Evolutionary conservation across 2,329 filamentous ascomycete genomes (phyloP).

Genomic region (Verticillium zaregamsianum): DNA sequence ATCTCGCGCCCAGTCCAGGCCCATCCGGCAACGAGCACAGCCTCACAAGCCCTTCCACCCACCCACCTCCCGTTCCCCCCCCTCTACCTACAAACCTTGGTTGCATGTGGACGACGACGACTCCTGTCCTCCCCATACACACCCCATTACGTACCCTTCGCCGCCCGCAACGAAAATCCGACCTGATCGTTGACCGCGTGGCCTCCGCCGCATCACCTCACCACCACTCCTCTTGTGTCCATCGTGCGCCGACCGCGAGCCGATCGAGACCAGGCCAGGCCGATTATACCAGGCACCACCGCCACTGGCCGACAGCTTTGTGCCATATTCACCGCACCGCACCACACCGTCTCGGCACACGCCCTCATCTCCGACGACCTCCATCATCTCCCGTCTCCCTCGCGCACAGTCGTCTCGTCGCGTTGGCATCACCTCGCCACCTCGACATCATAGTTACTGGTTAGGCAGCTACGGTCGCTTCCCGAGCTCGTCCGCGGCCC

Average conservation of each 20-base stretch:
- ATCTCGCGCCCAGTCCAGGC: neutral
- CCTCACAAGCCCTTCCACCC: neutral
- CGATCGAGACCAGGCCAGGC: neutral
- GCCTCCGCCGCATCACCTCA: neutral
- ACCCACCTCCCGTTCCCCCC: neutral
- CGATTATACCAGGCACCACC: neutral
- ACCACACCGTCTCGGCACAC: neutral
- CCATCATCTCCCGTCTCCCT: neutral
- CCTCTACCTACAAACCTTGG: neutral
- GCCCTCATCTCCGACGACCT: neutral
- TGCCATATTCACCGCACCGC: neutral
- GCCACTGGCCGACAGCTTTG: neutral
- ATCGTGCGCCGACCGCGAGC: neutral
- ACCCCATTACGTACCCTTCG: neutral
- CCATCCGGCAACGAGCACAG: neutral
- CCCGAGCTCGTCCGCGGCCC: neutral
- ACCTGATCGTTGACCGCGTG: neutral
- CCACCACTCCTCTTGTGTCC: neutral
- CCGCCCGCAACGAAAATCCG: neutral
- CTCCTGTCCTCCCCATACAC: neutral
- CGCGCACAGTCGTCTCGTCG: neutral
- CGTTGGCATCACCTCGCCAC: neutral
- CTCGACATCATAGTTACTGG: neutral
- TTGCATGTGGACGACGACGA: neutral
- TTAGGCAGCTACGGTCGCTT: neutral